Evolutionary conservation across 129 eudicot genomes (phyloP), one percentile per base, ranked within the genome.

Genomic region (Heracleum sosnowskyi): DNA sequence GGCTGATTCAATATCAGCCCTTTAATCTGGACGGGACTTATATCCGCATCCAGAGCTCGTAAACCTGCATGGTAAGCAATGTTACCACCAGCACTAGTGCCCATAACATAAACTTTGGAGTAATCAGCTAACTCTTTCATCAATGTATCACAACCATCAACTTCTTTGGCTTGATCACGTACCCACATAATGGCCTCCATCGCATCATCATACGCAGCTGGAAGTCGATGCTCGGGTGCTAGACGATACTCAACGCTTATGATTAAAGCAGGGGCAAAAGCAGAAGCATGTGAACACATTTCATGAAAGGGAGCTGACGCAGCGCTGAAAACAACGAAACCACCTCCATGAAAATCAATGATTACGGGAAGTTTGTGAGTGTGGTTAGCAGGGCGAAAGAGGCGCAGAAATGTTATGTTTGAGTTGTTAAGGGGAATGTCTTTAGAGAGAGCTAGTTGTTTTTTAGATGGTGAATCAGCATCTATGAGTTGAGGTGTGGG

Each of bases 141-240:
- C 97, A 94, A 87, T 12, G 84, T 81, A 81, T 91, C 97, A 42
- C 79, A 29, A 20, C 79, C 85, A 20, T 79, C 75, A 45, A 71
- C 13, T 9, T 20, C 80, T 26, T 29, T 40, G 0, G 92, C 96
- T 69, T 93, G 93, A 20, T 87, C 84, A 15, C 83, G 86, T 16
- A 80, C 82, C 97, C 98, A 93, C 31, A 7, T 7, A 62, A 93
- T 51, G 13, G 98, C 97, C 63, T 93, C 97, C 64, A 79, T 33
- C 20, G 97, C 98, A 24, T 93, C 98, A 11, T 91, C 95, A 34
- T 93, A 93, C 0, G 97, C 97, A 1, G 95, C 97, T 7, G 98
- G 98, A 2, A 93, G 97, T 18, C 92, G 96, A 73, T 89, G 80
- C 74, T 93, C 98, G 3, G 98, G 98, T 4, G 95, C 92, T 0